Conservation (phyloP, 805 yeast species). For the Sugiyamaella marilandica region DNA sequence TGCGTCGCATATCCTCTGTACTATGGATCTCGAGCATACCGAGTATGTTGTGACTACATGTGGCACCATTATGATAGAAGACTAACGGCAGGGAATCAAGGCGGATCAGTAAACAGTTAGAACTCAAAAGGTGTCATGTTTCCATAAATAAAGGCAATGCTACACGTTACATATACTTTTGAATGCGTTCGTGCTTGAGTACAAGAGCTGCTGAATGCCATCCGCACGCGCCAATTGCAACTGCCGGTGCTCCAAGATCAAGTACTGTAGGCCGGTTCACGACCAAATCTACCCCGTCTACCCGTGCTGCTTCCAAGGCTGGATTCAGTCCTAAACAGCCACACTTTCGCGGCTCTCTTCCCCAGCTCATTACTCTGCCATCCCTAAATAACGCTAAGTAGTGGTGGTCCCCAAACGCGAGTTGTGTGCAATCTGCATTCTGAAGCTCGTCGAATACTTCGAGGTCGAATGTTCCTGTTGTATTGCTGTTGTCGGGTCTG, state of each 20-base stretch:
- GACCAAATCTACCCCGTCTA: constrained; percentile 39
- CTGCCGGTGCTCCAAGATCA: constrained; percentile 35
- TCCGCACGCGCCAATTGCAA: constrained; percentile 68
- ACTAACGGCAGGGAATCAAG: constrained; percentile 6
- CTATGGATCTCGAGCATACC: constrained; percentile 66
- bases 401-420: constrained; percentile 72
- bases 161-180: not conserved
- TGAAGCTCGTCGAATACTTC: constrained; percentile 41
- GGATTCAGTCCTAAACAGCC: constrained; percentile 59
- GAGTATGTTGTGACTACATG: constrained; percentile 7
- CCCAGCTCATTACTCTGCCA: constrained; percentile 65
- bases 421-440: constrained; percentile 45
- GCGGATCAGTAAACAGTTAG: not conserved
- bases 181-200: not conserved
- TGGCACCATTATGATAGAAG: not conserved
- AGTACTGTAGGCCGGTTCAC: constrained; percentile 41
- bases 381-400: constrained; percentile 52
- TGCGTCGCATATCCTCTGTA: constrained; percentile 57
- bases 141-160: not conserved
- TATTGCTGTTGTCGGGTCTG: constrained; percentile 9
- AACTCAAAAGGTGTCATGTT: not conserved
- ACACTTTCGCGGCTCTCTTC: constrained; percentile 53
- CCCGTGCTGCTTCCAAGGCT: not conserved
- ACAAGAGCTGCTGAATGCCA: constrained; percentile 72
- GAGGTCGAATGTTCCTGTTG: constrained; percentile 39